Evolutionary conservation across 495 filamentous ascomycete species (phyloP), one percentile per base, ranked within the genome.

Genomic region (Bacidia gigantensis): DNA sequence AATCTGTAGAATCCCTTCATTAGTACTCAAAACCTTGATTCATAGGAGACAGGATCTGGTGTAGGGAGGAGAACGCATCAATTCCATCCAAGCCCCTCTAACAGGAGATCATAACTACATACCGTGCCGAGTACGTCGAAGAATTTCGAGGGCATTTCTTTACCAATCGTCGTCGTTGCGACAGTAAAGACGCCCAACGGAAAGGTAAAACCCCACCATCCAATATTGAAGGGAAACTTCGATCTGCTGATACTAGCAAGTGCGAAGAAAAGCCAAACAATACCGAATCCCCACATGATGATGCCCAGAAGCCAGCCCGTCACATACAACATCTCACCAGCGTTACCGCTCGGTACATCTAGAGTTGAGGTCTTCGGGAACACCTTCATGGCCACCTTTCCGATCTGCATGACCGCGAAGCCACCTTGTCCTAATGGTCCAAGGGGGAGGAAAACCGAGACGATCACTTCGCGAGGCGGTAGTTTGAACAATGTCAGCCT

Each of bases 131-230:
- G 51, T 0, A 81, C 64, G n/a, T 64, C 57, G 54, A 82, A 80
- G 58, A 83, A 77, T 3, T 26, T 47, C 3, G 73, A 80, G 1
- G 66, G 65, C 38, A 80, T 58, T 54, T 78, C 75, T 29, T 65
- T 53, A 2, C 67, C 76, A 7, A 81, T 54, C 42, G 67, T 60
- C 11, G 61, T 64, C 0, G 79, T 80, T 22, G 68, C 66, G 3
- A 67, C 58, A 0, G 78, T 68, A 57, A 73, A 79, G 3, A 57
- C 55, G 12, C n/a, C 78, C 22, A 81, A 54, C 0, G 80, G 80
- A 49, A 83, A 84, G 1, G 71, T 78, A 47, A 83, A 82, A 2
- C 72, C 74, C 80, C 80, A 84, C 79, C 79, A 83, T 0, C 79
- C 80, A 58, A 82, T 75, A 50, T 82, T 82, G 60, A 83, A 83